Evolutionary conservation across 805 yeast genomes (phyloP).

Genomic region (Saccharomycodes ludwigii): DNA sequence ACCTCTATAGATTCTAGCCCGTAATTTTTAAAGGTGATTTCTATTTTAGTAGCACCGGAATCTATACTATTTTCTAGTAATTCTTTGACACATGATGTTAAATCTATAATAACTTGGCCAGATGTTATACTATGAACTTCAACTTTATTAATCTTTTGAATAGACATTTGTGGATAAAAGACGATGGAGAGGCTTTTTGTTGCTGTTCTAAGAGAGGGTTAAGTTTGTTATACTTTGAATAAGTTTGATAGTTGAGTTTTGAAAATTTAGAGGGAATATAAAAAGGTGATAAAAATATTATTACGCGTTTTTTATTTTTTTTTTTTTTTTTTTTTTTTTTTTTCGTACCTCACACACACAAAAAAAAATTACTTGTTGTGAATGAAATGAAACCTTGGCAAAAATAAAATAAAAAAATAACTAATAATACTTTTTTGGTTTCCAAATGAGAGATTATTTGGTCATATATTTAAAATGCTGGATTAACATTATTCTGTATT

Average conservation of each 20-base stretch:
- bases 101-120: slow-evolving; percentile 82
- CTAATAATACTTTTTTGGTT: slow-evolving; percentile 5
- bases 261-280: no score
- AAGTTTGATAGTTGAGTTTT: no score
- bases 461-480: slow-evolving; percentile 25
- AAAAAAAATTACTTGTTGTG: no score
- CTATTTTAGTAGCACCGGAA: slow-evolving; percentile 58
- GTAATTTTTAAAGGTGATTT: slow-evolving; percentile 52
- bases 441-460: slow-evolving; percentile 11
- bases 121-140: slow-evolving; percentile 76
- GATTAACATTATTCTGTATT: slow-evolving; percentile 24
- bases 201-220: no score
- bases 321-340: no score
- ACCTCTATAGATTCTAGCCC: slow-evolving; percentile 66
- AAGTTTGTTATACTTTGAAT: no score
- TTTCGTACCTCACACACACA: no score
- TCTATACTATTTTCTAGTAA: slow-evolving; percentile 80
- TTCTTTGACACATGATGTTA: slow-evolving; percentile 72
- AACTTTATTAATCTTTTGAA: slow-evolving; percentile 27
- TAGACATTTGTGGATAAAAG: slow-evolving; percentile 7
- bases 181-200: no score
- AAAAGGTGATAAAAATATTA: no score
- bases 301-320: no score
- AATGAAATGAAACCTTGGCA: no score
- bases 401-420: slow-evolving; percentile 7